A percentile compares a stretch with the other conserved stretches of the same genome.
These are phyloP conservation scores for Castanea crenata DNA, from an alignment of 306 rosid species.

Conservation along the genomic window DNA sequence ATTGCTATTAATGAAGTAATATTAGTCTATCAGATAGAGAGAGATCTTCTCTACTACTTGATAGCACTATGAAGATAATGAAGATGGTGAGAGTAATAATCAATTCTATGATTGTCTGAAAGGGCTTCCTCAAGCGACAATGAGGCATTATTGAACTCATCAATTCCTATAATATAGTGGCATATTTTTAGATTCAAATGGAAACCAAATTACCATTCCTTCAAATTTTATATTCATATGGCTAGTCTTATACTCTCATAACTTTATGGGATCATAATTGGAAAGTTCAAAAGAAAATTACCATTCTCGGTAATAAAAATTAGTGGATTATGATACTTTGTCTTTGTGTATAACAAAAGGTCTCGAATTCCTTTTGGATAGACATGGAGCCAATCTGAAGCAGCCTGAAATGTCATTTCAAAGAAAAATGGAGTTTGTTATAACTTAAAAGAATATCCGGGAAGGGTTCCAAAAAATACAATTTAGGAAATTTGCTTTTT, in stretches of 20 bases:
- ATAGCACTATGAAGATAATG: conserved; percentile 45
- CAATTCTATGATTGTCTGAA: conserved; percentile 40
- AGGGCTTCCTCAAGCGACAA: conserved; percentile 42
- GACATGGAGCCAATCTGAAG: conserved; percentile 44
- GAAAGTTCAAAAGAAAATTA: conserved; percentile 2
- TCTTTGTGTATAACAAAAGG: conserved; percentile 36
- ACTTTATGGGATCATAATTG: too few relatives aligned
- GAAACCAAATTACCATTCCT: too few relatives aligned
- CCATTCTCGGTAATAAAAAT: conserved; percentile 70
- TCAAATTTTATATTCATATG: too few relatives aligned
- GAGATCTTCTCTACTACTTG: conserved; percentile 21
- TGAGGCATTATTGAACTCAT: conserved; percentile 39
- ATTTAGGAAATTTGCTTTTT: too few relatives aligned
- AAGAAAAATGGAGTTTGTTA: too few relatives aligned
- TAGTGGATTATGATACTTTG: conserved; percentile 42
- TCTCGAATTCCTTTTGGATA: conserved; percentile 54
- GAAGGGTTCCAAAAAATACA: too few relatives aligned
- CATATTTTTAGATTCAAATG: too few relatives aligned
- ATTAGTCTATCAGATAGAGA: too few relatives aligned
- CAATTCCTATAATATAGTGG: conserved; percentile 35
- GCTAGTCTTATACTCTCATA: too few relatives aligned
- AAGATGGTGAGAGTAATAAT: conserved; percentile 48
- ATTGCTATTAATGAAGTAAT: too few relatives aligned
- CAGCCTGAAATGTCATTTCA: conserved; percentile 25
- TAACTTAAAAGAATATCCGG: too few relatives aligned